Conservation (phyloP, 2,329 filamentous ascomycete genomes). For the Colletotrichum eleusines region DNA sequence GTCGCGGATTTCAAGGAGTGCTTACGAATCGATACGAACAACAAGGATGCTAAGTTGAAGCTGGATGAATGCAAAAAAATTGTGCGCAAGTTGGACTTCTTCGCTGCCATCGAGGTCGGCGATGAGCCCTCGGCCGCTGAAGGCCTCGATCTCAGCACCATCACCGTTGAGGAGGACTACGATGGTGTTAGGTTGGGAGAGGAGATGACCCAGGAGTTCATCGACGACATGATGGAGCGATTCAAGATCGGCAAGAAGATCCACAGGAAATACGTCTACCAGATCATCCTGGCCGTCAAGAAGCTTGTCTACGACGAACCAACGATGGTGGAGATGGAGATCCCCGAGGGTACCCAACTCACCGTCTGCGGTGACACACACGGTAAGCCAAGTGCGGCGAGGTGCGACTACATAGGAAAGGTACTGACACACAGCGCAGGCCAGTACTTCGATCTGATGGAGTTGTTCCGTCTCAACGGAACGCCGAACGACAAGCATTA, state of each 20-base stretch:
- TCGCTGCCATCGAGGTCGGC: constrained; percentile 92
- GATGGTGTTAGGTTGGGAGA: constrained; percentile 84
- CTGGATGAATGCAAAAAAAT: constrained; percentile 94
- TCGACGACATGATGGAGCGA: constrained; percentile 95
- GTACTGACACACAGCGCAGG: constrained; percentile 63
- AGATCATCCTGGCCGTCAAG: constrained; percentile 91
- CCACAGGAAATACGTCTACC: constrained; percentile 96
- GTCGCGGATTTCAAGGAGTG: constrained; percentile 93
- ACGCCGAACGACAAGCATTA: constrained; percentile 86
- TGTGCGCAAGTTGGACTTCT: constrained; percentile 91
- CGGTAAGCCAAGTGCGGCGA: constrained; percentile 64
- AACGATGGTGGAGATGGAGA: constrained; percentile 94
- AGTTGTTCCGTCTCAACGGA: constrained; percentile 94
- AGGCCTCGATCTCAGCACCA: constrained; percentile 88
- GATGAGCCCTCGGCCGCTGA: constrained; percentile 94
- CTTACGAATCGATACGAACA: constrained; percentile 85
- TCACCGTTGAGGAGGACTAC: constrained; percentile 84
- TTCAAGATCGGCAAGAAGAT: constrained; percentile 98
- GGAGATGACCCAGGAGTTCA: constrained; percentile 95
- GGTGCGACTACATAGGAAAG: not conserved
- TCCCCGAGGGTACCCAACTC: constrained; percentile 81
- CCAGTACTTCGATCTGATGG: constrained; percentile 97
- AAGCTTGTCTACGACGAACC: constrained; percentile 92
- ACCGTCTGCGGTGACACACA: constrained; percentile 99
- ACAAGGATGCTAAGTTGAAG: constrained; percentile 92